Evolutionary conservation across 768 basidiomycete species (phyloP).

Genomic region (Auricularia sp.): DNA sequence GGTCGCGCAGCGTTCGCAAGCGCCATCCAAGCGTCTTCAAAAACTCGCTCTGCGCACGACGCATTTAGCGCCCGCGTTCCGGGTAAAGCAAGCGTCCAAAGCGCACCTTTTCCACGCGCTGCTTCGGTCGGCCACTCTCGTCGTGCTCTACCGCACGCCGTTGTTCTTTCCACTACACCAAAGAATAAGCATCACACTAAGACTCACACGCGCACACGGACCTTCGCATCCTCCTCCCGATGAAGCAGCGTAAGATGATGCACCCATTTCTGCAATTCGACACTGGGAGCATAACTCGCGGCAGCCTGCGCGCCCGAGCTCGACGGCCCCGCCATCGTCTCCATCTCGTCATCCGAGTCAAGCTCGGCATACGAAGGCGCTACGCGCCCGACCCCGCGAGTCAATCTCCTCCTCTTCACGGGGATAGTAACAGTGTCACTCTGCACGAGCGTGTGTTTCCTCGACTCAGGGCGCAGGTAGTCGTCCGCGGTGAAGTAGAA

Average conservation of each 20-base stretch:
- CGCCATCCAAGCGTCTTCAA: constrained; percentile 49
- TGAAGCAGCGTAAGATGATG: constrained; percentile 49
- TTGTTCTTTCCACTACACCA: constrained; percentile 42
- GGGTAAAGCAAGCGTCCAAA: neutral
- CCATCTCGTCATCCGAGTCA: constrained; percentile 57
- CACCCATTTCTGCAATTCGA: constrained; percentile 55
- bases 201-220: constrained; percentile 15
- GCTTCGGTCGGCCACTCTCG: constrained; percentile 32
- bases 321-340: constrained; percentile 15
- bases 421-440: neutral
- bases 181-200: too few relatives aligned
- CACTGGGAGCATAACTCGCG: constrained; percentile 21
- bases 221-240: constrained; percentile 64
- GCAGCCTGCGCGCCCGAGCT: neutral
- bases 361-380: constrained; percentile 56
- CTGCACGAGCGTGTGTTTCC: neutral
- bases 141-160: constrained; percentile 46
- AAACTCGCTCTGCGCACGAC: constrained; percentile 48
- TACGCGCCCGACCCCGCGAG: constrained; percentile 42
- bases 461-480: constrained; percentile 30
- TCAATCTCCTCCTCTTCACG: constrained; percentile 39
- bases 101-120: constrained; percentile 51
- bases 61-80: neutral
- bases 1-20: constrained; percentile 44
- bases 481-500: constrained; percentile 66